A percentile compares a stretch with the other conserved stretches of the same genome.
Evolutionary conservation across 306 rosid species (phyloP).

Genomic region (Chamaecrista fasciculata): DNA sequence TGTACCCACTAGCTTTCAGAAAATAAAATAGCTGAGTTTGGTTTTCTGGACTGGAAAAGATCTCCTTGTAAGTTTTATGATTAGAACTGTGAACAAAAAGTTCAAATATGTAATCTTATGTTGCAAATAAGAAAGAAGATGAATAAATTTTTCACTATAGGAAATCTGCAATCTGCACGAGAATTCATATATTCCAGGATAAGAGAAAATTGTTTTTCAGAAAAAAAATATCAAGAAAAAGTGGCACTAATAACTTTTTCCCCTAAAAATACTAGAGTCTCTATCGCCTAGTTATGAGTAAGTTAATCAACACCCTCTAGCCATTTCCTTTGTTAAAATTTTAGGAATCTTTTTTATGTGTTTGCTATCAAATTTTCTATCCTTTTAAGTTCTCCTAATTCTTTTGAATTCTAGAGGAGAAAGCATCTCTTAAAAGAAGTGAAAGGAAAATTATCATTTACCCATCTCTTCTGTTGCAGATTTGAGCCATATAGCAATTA

Average conservation of each 20-base stretch:
- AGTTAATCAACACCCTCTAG: too few relatives aligned
- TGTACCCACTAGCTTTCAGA: neutral
- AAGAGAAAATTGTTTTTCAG: too few relatives aligned
- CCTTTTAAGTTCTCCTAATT: neutral
- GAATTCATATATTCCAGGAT: neutral
- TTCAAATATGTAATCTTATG: neutral
- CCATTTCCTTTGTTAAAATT: too few relatives aligned
- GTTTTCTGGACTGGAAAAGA: neutral
- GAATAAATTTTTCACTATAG: neutral
- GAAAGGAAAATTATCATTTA: neutral
- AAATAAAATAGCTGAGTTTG: neutral
- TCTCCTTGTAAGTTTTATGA: neutral
- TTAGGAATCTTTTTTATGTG: neutral
- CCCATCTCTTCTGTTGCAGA: conserved; percentile 16
- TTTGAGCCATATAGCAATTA: conserved; percentile 19
- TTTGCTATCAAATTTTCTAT: neutral
- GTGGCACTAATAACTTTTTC: too few relatives aligned
- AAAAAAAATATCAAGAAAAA: too few relatives aligned
- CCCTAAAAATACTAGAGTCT: too few relatives aligned
- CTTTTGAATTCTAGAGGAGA: neutral
- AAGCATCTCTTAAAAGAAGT: too few relatives aligned
- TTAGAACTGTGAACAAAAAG: neutral
- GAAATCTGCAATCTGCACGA: neutral
- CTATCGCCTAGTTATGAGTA: too few relatives aligned
- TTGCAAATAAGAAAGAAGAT: neutral